Base-by-base conservation (phyloP, 306 rosid species). In the Astragalus membranaceus region DNA sequence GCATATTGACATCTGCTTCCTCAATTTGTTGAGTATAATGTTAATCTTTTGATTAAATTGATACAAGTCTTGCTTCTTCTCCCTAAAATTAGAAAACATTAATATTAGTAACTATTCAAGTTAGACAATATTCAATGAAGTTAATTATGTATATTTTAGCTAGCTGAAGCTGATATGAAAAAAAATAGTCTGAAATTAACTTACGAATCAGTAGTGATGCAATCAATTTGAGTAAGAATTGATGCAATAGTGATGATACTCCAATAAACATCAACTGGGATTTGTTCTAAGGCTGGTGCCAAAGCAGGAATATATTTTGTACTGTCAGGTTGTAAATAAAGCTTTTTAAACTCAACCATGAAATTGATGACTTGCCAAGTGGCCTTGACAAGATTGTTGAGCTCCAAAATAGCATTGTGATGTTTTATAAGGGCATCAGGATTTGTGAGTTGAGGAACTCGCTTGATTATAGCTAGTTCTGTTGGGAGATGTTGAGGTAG, bases 241-340 rank as follows among this genome's bases (percentile, higher is more conserved):
- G 88, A 79, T 0, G 75, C 87, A 39, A 86, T 49, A 13, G 92
- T 80, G n/a, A 80, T 59, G 77, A 88, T 86, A 13, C 79, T 68
- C 95, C 92, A 88, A 12, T 81, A 91, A 4, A 84, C 93, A 76
- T 85, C 81, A 26, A 81, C 51, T 0, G 70, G 70, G 56, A 64
- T n/a, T 30, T 64, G 55, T 29, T 46, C 43, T 20, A 64, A n/a
- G 10, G 70, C 56, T n/a, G 43, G 55, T 29, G 23, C 70, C 35
- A 64, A 50, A 7, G 54, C 69, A 3, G 69, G 55, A 5, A 64
- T 26, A 12, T 64, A 42, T 54, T 82, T 0, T 82, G 86, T 63
- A n/a, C n/a, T n/a, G 58, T 81, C 72, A 8, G 2, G 44, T 6
- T 1, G 29, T 73, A 13, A n/a, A 23, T 64, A n/a, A 49, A 26